Evolutionary conservation across 2,329 filamentous ascomycete genomes (phyloP).

Genomic region (Grosmannia huntii): DNA sequence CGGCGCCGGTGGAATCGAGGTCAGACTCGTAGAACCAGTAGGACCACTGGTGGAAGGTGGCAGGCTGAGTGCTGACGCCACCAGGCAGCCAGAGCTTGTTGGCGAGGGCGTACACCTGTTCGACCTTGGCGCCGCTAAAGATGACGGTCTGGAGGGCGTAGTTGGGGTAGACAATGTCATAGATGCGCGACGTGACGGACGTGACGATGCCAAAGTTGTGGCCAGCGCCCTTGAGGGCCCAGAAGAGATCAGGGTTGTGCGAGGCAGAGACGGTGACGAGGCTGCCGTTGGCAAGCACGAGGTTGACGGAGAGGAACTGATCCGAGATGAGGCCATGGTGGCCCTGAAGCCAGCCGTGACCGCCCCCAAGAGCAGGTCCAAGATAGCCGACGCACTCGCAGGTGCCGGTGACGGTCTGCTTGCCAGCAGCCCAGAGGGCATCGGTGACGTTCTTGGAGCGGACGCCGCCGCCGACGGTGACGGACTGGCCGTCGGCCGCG

Average conservation of each 20-base stretch:
- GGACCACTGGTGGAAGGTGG: conserved; percentile 35
- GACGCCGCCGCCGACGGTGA: conserved; percentile 37
- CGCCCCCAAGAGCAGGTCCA: conserved; percentile 40
- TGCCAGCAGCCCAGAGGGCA: conserved; percentile 32
- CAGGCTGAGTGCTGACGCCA: conserved; percentile 22
- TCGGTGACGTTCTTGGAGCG: conserved; percentile 42
- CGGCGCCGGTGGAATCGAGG: conserved; percentile 26
- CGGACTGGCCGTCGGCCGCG: conserved; percentile 28
- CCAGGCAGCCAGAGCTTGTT: conserved; percentile 28
- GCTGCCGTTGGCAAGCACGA: conserved; percentile 38
- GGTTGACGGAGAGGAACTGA: conserved; percentile 35
- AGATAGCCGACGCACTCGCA: conserved; percentile 35
- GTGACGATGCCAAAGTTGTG: conserved; percentile 41
- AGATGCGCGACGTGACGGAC: conserved; percentile 35
- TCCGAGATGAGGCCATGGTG: conserved; percentile 39
- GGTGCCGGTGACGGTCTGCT: conserved; percentile 44
- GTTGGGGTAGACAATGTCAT: conserved; percentile 22
- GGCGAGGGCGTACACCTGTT: conserved; percentile 28
- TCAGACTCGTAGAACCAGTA: conserved; percentile 30
- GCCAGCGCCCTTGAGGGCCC: conserved; percentile 42
- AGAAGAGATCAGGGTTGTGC: conserved; percentile 35
- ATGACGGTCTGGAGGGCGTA: conserved; percentile 27
- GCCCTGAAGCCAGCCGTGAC: conserved; percentile 42
- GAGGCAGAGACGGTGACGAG: conserved; percentile 20
- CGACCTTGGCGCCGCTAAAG: conserved; percentile 31